These are phyloP conservation scores for Dentipellis sp. DNA, from an alignment of 768 basidiomycete genomes.

Conservation along the genomic window DNA sequence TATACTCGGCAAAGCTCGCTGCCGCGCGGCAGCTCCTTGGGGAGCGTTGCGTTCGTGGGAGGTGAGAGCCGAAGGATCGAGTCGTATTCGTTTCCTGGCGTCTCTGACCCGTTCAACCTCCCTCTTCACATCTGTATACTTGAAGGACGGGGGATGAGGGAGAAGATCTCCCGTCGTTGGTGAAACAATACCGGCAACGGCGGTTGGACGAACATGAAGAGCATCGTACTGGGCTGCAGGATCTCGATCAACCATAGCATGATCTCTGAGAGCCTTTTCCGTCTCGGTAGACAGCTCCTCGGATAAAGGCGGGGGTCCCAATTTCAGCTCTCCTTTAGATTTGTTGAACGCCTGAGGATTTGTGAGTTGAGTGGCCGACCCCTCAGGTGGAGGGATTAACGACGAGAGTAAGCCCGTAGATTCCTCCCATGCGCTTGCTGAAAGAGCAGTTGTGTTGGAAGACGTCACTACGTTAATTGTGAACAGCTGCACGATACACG, in stretches of 20 bases:
- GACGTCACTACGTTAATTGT: slow-evolving; percentile 49
- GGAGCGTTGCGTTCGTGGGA: slow-evolving; percentile 49
- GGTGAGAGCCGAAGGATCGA: slow-evolving; percentile 64
- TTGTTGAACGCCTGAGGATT: slow-evolving; percentile 70
- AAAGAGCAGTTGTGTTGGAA: slow-evolving; percentile 54
- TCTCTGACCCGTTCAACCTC: slow-evolving; percentile 89
- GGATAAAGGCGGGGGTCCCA: slow-evolving; percentile 72
- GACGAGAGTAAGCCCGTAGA: slow-evolving; percentile 77
- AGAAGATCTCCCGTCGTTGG: slow-evolving; percentile 67
- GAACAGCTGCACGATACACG: slow-evolving; percentile 11
- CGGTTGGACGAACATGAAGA: slow-evolving; percentile 39
- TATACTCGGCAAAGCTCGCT: slow-evolving; percentile 79
- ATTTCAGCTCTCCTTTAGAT: slow-evolving; percentile 69
- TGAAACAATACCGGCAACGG: slow-evolving; percentile 45
- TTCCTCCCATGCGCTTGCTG: slow-evolving; percentile 71
- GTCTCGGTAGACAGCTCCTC: slow-evolving; percentile 80
- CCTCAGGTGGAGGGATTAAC: slow-evolving; percentile 55
- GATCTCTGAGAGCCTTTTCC: slow-evolving; percentile 70
- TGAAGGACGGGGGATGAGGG: slow-evolving; percentile 78
- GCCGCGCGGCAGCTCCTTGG: slow-evolving; percentile 46
- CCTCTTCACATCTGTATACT: slow-evolving; percentile 77
- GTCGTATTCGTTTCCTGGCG: slow-evolving; percentile 81
- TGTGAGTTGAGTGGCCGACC: slow-evolving; percentile 38
- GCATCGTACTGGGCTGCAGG: slow-evolving; percentile 58
- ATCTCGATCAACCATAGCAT: slow-evolving; percentile 68